Base-by-base conservation (phyloP, 1,284 basidiomycete genomes). In the Peniophora sp. region DNA sequence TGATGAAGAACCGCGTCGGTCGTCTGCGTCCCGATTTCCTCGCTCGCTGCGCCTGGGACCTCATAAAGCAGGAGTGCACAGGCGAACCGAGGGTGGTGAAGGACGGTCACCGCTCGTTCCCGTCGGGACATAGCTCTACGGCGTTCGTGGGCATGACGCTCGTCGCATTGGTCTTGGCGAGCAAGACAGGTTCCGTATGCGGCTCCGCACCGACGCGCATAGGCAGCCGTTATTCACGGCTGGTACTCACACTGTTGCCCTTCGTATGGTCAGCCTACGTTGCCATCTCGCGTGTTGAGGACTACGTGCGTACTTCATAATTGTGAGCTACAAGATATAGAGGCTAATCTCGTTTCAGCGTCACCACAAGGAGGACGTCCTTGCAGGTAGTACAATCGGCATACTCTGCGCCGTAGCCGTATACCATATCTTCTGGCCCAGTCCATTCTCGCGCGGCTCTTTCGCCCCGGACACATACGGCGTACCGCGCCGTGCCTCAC, bases 11-110 rank as follows among this genome's bases (percentile, higher is more conserved):
- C 56, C 66, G 71, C 60, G 72, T 85, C 24, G 83, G 84, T 43
- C 71, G 84, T 16, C 65, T 88, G 14, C 72, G 85, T 12, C 85
- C 85, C 0, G 85, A 87, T 60, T 88, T 88, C 58, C 71, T 87
- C 41, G 69, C 73, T 11, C 73, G 84, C 24, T 86, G 84, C 58
- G 70, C 75, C 56, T 88, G 81, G 79, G 74, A 80, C 50, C 65
- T 69, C 6, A 60, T 64, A 1, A 50, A 69, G 0, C 59, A 72
- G 52, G 64, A 65, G 35, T 88, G 85, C 60, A 75, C 77, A 17
- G 85, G 83, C 78, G 81, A 57, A 38, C 24, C 38, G 8, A 20
- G n/a, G n/a, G 19, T 41, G 8, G 19, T 83, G n/a, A 43, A 70
- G 12, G 74, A 78, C 50, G 83, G 81, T 12, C 66, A 81, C 35